phyloP scores from a whole-genome alignment of 2,329 filamentous ascomycete genomes.

The Claviceps fusiformis region DNA sequence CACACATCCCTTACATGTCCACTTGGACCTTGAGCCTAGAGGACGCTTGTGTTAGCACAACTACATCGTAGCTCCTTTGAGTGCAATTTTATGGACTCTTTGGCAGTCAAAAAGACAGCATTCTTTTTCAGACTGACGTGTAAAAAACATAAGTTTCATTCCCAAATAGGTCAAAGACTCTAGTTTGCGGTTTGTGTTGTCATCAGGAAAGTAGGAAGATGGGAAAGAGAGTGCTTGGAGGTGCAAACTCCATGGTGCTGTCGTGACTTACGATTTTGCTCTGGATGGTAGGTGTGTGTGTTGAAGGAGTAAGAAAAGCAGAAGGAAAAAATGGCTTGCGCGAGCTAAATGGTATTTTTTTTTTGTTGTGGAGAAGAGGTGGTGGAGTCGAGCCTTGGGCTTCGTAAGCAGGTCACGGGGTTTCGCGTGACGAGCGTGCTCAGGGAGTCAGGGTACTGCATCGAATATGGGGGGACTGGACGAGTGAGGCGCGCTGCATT shows the following conservation, averaged over 20 bases:
- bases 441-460: not conserved
- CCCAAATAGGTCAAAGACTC: constrained; percentile 81
- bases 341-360: constrained; percentile 11
- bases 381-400: constrained; percentile 1
- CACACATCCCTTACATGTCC: constrained; percentile 1
- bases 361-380: constrained; percentile 11
- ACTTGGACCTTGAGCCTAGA: constrained; percentile 5
- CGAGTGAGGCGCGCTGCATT: not conserved
- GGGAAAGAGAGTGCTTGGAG: not conserved
- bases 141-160: constrained; percentile 72
- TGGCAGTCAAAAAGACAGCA: constrained; percentile 8
- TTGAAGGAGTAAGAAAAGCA: constrained; percentile 6
- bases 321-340: constrained; percentile 14
- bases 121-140: constrained; percentile 79
- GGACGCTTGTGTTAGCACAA: constrained; percentile 13
- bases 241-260: not conserved
- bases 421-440: constrained; percentile 17
- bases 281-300: not conserved
- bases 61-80: not conserved
- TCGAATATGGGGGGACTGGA: not conserved
- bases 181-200: constrained; percentile 83
- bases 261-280: constrained; percentile 9
- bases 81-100: not conserved
- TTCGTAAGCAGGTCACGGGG: constrained; percentile 18
- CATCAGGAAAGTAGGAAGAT: constrained; percentile 47